These are phyloP conservation scores for Fusarium longipes DNA, from an alignment of 2,329 filamentous ascomycete genomes.

Conservation along the genomic window DNA sequence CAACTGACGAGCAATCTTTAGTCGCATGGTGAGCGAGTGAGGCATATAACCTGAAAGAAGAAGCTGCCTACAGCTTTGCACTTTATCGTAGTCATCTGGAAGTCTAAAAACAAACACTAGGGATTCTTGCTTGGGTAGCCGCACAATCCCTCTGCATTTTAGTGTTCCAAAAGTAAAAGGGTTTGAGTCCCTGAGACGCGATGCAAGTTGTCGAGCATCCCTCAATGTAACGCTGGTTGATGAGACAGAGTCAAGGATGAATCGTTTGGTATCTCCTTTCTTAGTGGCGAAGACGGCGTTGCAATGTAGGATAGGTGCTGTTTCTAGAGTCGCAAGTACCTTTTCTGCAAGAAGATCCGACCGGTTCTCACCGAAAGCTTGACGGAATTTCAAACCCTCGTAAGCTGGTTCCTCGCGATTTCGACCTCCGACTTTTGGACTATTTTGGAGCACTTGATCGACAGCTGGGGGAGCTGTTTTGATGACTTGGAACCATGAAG, in stretches of 20 bases:
- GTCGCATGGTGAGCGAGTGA: not conserved
- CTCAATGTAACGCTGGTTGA: not conserved
- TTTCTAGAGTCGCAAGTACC: not conserved
- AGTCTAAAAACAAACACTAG: not conserved
- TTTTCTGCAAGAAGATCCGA: not conserved
- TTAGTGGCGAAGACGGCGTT: not conserved
- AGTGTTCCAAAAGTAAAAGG: not conserved
- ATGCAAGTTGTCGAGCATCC: not conserved
- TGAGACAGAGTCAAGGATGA: not conserved
- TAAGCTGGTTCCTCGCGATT: not conserved
- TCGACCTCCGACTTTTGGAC: not conserved
- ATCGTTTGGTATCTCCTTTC: not conserved
- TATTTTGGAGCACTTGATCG: not conserved
- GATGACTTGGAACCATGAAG: not conserved
- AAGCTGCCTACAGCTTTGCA: not conserved
- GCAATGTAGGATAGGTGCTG: not conserved
- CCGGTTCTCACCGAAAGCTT: not conserved
- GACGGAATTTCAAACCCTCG: constrained; percentile 1
- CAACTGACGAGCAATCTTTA: not conserved
- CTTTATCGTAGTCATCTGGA: not conserved
- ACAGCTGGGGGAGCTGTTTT: not conserved
- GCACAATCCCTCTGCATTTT: not conserved
- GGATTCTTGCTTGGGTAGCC: rapidly evolving
- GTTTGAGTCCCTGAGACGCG: not conserved
- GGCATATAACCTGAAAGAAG: not conserved